phyloP scores from a whole-genome alignment of 1,284 basidiomycete genomes.

The Pseudozyma sp. region DNA sequence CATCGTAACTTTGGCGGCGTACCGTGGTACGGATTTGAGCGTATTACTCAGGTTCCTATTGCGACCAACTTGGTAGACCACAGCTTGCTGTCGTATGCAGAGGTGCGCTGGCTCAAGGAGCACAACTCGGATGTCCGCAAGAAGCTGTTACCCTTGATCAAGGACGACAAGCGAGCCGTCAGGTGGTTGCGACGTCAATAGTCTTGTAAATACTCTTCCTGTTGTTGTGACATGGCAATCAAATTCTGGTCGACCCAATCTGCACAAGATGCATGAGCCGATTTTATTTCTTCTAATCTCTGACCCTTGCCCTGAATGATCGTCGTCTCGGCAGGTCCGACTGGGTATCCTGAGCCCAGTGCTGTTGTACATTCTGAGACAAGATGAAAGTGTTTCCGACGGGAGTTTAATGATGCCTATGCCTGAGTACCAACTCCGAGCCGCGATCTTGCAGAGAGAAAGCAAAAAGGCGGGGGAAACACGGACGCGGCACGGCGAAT shows the following conservation, averaged over 20 bases:
- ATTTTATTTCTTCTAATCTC: no score
- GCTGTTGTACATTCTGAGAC: no score
- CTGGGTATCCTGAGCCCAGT: no score
- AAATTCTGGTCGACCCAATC: neutral
- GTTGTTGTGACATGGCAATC: neutral
- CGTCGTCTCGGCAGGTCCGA: no score
- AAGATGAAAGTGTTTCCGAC: no score
- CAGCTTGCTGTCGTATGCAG: conserved; percentile 56
- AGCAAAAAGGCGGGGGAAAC: no score
- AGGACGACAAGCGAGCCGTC: conserved; percentile 55
- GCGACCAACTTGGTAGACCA: conserved; percentile 64
- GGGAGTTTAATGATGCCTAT: no score
- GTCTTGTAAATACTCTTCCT: neutral
- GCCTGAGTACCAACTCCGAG: no score
- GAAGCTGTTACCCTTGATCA: conserved; percentile 60
- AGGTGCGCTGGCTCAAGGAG: conserved; percentile 66
- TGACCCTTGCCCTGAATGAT: no score
- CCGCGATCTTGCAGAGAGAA: no score
- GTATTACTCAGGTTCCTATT: conserved; percentile 68
- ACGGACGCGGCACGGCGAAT: no score
- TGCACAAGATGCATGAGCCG: no score
- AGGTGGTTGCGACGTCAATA: conserved; percentile 60
- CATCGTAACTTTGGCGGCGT: conserved; percentile 56
- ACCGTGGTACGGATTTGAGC: conserved; percentile 69
- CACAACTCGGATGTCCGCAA: conserved; percentile 66